phyloP scores from a whole-genome alignment of 2,329 filamentous ascomycete genomes.

The Aureobasidium sp. region DNA sequence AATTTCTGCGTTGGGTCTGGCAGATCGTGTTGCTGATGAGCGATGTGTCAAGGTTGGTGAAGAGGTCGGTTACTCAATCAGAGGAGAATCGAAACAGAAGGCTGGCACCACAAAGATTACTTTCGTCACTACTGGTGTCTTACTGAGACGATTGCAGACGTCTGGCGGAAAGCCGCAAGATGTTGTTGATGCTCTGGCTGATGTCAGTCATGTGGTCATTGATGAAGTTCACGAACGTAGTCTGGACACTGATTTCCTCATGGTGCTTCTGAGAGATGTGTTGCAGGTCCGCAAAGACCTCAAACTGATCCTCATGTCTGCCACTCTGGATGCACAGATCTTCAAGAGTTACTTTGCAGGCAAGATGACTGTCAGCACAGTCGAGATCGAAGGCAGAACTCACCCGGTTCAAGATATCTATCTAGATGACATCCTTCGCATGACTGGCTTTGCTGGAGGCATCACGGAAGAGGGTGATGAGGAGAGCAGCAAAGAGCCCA shows the following conservation, averaged over 20 bases:
- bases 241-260: slow-evolving; percentile 86
- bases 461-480: slow-evolving; percentile 37
- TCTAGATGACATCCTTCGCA: slow-evolving; percentile 74
- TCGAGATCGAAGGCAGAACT: slow-evolving; percentile 83
- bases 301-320: slow-evolving; percentile 92
- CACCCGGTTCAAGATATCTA: slow-evolving; percentile 87
- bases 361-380: slow-evolving; percentile 53
- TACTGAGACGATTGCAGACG: slow-evolving; percentile 83
- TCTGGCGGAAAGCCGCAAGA: slow-evolving; percentile 74
- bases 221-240: slow-evolving; percentile 96
- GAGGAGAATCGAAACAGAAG: slow-evolving; percentile 75
- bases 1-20: slow-evolving; percentile 88
- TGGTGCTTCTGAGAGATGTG: slow-evolving; percentile 80
- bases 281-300: slow-evolving; percentile 66
- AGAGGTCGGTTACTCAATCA: slow-evolving; percentile 86
- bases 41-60: slow-evolving; percentile 72
- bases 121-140: slow-evolving; percentile 90
- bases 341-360: slow-evolving; percentile 74
- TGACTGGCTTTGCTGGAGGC: slow-evolving; percentile 57
- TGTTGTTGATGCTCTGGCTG: slow-evolving; percentile 70
- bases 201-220: slow-evolving; percentile 90
- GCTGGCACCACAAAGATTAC: slow-evolving; percentile 73
- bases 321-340: slow-evolving; percentile 79
- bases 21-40: slow-evolving; percentile 90
- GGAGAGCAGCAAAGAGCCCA: slow-evolving; percentile 37